Base-by-base conservation (phyloP, 768 basidiomycete genomes). In the Termitomyces sp. region DNA sequence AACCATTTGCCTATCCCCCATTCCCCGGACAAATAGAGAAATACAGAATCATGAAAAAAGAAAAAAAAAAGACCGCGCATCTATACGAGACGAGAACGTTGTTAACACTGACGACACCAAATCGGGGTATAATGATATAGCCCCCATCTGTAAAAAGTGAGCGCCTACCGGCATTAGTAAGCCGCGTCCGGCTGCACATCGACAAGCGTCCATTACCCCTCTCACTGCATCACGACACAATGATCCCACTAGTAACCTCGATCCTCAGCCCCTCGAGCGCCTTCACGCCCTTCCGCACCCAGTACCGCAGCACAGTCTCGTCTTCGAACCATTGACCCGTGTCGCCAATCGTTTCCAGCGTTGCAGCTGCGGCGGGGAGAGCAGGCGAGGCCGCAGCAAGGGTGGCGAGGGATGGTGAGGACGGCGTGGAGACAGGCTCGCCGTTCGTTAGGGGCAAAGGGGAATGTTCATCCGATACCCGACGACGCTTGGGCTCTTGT, bases 291-390 rank as follows among this genome's bases (percentile, higher is more conserved):
- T 73, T 69, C 38, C 61, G 62, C 1, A 77, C 81, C 88, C 88
- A 89, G 61, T 75, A 74, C 16, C 58, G 53, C 57, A 83, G 35
- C 9, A 74, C 69, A 18, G 56, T 65, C 6, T 68, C 56, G 33
- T 84, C 70, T 47, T 82, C 76, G 60, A 83, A 88, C 87, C 88
- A 89, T 66, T 75, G 64, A 6, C 50, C 62, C 28, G 58, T 54
- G 16, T 59, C 57, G 13, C 57, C 51, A 70, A 68, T 16, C 32
- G n/a, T 35, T 24, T 51, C 50, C 4, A 24, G 33, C 49, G 6
- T 8, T 6, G 43, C 6, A 14, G 20, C 7, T 13, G 43, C 22
- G 4, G 12, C 18, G 10, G 42, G 20, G 42, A 20, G 20, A 12
- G 10, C 7, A 10, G 20, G 8, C 5, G 48, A 3, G 4, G 48